Evolutionary conservation across 1,139 yeast species (phyloP), one percentile per base, ranked within the genome.

Genomic region (Suhomyces kunorum): DNA sequence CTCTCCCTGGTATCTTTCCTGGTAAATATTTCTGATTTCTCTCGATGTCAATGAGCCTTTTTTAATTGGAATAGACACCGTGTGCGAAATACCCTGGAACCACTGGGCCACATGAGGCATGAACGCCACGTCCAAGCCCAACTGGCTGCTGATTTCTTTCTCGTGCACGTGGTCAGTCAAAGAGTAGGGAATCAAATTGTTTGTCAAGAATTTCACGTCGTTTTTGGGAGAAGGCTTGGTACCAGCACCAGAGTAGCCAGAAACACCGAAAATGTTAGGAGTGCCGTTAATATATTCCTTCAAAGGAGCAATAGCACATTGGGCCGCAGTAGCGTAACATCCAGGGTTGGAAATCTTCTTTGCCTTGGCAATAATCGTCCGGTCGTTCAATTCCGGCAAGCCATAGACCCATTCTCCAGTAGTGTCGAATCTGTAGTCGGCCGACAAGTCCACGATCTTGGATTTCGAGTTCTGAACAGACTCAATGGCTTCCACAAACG

Each of bases 191-290:
- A 92, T 87, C 61, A 94, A 72, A 68, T 92, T 92, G 68, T 94
- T 80, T 47, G 73, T 64, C 57, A 92, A 74, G 55, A 81, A 73
- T 45, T 79, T 74, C 40, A 85, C 70, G 60, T 92, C 98, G 61
- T 92, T 94, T 71, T 89, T 89, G 45, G 96, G 96, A 6, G 96
- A 87, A 42, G 98, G 98, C 68, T 94, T 92, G 38, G 99, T 90
- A 49, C 98, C 98, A 13, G 98, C 98, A 44, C 99, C 99, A 15
- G 98, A 90, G 64, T 92, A 92, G 34, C 99, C 99, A 36, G 96
- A 87, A 28, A 92, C 94, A 59, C 98, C 98, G 62, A 92, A 92
- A 15, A 92, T 74, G 5, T 88, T 73, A 37, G 99, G 98, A 26
- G 76, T 72, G 20, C 94, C 92, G 15, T 68, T 64, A 32, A 80